These are phyloP conservation scores for Mycena albidolilacea DNA, from an alignment of 768 basidiomycete species.

Conservation along the genomic window DNA sequence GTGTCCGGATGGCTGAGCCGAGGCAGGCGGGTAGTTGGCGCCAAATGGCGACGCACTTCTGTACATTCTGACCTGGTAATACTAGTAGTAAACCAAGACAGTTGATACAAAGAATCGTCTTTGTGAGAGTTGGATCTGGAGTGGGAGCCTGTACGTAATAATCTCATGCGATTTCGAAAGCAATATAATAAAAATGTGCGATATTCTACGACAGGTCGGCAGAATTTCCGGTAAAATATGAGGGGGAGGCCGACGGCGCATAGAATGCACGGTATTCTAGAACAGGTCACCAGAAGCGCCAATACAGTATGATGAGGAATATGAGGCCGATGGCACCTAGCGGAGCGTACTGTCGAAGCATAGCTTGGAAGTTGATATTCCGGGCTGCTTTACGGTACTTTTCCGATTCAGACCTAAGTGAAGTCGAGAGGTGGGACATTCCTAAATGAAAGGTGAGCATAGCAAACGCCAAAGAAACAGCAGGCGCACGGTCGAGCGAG, in stretches of 20 bases:
- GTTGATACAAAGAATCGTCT: constrained; percentile 15
- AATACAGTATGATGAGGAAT: constrained; percentile 82
- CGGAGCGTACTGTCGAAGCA: constrained; percentile 97
- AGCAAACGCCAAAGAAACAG: background rate
- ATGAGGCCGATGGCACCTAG: constrained; percentile 87
- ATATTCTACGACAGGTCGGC: constrained; percentile 49
- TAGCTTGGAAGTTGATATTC: constrained; percentile 94
- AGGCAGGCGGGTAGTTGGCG: constrained; percentile 39
- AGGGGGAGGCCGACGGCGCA: constrained; percentile 86
- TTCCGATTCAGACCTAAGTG: constrained; percentile 95
- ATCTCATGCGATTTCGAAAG: constrained; percentile 10
- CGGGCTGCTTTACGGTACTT: constrained; percentile 97
- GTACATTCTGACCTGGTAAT: constrained; percentile 45
- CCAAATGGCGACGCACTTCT: constrained; percentile 46
- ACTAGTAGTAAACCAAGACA: background rate
- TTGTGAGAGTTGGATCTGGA: background rate
- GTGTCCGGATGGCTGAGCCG: constrained; percentile 41
- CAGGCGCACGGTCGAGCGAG: constrained; percentile 89
- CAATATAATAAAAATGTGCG: constrained; percentile 30
- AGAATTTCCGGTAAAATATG: constrained; percentile 85
- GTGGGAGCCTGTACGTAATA: constrained; percentile 25
- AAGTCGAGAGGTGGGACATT: constrained; percentile 97
- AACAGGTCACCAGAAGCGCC: constrained; percentile 74
- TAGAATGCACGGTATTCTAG: constrained; percentile 51
- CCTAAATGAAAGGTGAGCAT: constrained; percentile 60